A percentile compares a stretch with the other conserved stretches of the same genome.
Conservation (phyloP, 192 early-diverging fungal species). For the Haplosporangium gracile region DNA sequence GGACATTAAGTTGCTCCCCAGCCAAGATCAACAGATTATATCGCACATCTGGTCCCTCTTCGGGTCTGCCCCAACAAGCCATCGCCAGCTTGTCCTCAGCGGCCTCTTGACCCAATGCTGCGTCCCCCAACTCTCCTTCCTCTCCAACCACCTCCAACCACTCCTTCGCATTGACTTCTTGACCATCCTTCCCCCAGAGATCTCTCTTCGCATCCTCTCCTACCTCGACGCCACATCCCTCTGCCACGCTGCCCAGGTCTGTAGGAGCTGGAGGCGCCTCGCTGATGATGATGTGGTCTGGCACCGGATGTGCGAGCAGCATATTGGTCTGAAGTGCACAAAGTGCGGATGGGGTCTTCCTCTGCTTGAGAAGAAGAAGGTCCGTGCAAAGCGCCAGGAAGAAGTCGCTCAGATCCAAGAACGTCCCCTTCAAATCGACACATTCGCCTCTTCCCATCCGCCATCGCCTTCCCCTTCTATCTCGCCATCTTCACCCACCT, state of each 20-base stretch:
- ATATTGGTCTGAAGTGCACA: slow-evolving; percentile 94
- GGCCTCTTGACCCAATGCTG: slow-evolving; percentile 86
- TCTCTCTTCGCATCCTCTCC: slow-evolving; percentile 86
- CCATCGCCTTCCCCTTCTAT: slow-evolving; percentile 27
- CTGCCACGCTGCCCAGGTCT: slow-evolving; percentile 92
- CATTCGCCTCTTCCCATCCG: slow-evolving; percentile 26
- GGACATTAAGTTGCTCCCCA: slow-evolving; percentile 69
- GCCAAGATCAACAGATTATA: slow-evolving; percentile 70
- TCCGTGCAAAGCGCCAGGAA: slow-evolving; percentile 48
- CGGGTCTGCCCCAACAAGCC: slow-evolving; percentile 72
- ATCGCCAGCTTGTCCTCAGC: slow-evolving; percentile 77
- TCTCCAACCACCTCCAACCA: slow-evolving; percentile 77
- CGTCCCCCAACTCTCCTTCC: slow-evolving; percentile 87
- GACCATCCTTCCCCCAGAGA: slow-evolving; percentile 77
- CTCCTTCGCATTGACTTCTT: slow-evolving; percentile 90
- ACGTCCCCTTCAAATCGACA: background rate
- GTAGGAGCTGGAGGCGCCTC: slow-evolving; percentile 78
- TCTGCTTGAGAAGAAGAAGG: slow-evolving; percentile 76
- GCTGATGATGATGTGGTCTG: slow-evolving; percentile 95
- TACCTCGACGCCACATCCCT: slow-evolving; percentile 93
- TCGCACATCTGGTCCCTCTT: slow-evolving; percentile 80
- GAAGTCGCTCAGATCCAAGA: slow-evolving; percentile 12
- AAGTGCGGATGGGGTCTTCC: slow-evolving; percentile 99
- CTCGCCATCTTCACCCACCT: slow-evolving; percentile 17
- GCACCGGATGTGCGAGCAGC: slow-evolving; percentile 98